A percentile compares a stretch with the other conserved stretches of the same genome.
Conservation (phyloP, 1,284 basidiomycete species). For the Dichomitus squalens region DNA sequence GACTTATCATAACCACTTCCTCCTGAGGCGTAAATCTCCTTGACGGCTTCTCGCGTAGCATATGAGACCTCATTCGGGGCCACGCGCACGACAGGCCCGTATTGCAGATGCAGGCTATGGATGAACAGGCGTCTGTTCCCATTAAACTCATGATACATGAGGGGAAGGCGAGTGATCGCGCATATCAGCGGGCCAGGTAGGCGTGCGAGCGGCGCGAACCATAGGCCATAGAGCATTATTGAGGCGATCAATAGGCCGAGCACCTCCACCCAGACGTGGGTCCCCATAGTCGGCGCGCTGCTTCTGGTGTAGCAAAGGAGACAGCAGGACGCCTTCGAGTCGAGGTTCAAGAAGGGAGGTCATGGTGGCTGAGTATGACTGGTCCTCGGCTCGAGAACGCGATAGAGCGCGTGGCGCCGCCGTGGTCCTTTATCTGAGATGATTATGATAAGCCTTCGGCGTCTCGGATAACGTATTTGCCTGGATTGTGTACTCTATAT, state of each 20-base stretch:
- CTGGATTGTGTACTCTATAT: too few relatives aligned
- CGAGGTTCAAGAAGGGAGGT: too few relatives aligned
- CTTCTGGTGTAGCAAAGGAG: too few relatives aligned
- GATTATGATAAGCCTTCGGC: too few relatives aligned
- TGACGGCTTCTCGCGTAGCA: conserved; percentile 26
- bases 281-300: too few relatives aligned
- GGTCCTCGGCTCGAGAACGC: too few relatives aligned
- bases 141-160: conserved; percentile 28
- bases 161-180: conserved; percentile 24
- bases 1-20: conserved; percentile 31
- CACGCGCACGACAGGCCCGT: conserved; percentile 31
- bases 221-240: conserved; percentile 17
- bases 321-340: too few relatives aligned
- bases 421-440: too few relatives aligned
- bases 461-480: too few relatives aligned
- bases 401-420: too few relatives aligned
- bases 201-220: conserved; percentile 24
- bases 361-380: too few relatives aligned
- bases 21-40: conserved; percentile 29
- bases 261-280: background rate
- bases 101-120: conserved; percentile 26
- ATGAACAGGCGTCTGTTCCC: conserved; percentile 22
- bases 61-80: conserved; percentile 33
- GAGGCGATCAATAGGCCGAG: background rate
- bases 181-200: conserved; percentile 29